Conservation (phyloP, 768 basidiomycete species). For the Boletus rubropictus region DNA sequence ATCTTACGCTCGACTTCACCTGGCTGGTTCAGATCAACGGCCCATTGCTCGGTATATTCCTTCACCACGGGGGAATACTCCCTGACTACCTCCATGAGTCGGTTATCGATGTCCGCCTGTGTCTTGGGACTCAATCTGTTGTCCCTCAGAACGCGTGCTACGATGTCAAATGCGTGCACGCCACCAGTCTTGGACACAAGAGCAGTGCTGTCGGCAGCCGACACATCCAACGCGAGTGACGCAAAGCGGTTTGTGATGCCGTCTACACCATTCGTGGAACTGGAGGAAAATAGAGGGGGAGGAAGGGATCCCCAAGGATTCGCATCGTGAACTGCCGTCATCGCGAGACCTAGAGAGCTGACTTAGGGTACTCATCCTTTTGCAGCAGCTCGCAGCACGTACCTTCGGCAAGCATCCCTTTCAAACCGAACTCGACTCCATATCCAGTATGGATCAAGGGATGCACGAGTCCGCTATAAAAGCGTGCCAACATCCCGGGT, state of each 20-base stretch:
- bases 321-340: constrained; percentile 28
- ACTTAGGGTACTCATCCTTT: background rate
- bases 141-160: constrained; percentile 50
- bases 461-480: constrained; percentile 48
- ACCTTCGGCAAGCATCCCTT: constrained; percentile 63
- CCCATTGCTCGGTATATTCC: constrained; percentile 38
- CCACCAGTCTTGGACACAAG: background rate
- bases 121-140: constrained; percentile 20
- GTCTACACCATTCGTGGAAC: background rate
- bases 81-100: constrained; percentile 7
- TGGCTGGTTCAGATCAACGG: constrained; percentile 30
- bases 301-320: constrained; percentile 31
- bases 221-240: constrained; percentile 6
- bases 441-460: constrained; percentile 58
- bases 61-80: constrained; percentile 1
- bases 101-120: constrained; percentile 15
- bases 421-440: constrained; percentile 58
- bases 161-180: constrained; percentile 41
- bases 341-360: constrained; percentile 20
- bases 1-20: constrained; percentile 47
- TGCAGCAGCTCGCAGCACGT: background rate
- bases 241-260: constrained; percentile 2
- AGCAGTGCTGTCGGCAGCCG: background rate
- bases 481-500: constrained; percentile 51
- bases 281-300: constrained; percentile 7